Evolutionary conservation across 2,329 filamentous ascomycete species (phyloP).

Genomic region (Fusarium buharicum): DNA sequence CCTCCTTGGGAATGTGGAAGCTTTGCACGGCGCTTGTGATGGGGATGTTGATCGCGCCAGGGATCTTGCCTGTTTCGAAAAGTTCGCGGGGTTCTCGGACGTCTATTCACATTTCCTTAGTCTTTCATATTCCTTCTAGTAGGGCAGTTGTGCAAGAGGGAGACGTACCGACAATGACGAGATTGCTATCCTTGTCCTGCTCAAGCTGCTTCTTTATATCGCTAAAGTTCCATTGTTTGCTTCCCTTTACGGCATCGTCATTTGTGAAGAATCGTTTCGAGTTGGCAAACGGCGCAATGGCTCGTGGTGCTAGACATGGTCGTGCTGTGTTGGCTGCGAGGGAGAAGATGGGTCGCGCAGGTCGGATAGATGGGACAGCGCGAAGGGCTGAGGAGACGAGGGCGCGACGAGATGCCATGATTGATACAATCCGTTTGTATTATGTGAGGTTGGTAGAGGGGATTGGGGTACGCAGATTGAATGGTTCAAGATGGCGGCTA

Average conservation of each 20-base stretch:
- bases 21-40: constrained; percentile 80
- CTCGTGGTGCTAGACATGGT: constrained; percentile 3
- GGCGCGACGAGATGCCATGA: constrained; percentile 38
- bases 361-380: constrained; percentile 19
- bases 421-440: not conserved
- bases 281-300: constrained; percentile 12
- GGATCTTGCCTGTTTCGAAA: constrained; percentile 74
- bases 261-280: constrained; percentile 23
- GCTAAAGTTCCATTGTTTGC: constrained; percentile 61
- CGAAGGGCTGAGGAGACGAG: constrained; percentile 33
- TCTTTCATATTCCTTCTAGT: no score
- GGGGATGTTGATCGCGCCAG: constrained; percentile 83
- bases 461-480: constrained; percentile 1
- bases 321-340: constrained; percentile 13
- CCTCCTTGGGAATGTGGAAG: constrained; percentile 77
- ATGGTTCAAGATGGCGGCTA: constrained; percentile 19
- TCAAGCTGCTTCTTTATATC: constrained; percentile 57
- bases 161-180: constrained; percentile 60
- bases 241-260: constrained; percentile 31
- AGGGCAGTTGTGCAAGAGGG: not conserved
- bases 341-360: constrained; percentile 16
- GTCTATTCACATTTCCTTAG: constrained; percentile 57
- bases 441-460: not conserved
- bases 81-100: constrained; percentile 79
- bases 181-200: constrained; percentile 40